phyloP scores from a whole-genome alignment of 1,284 basidiomycete genomes.

The Ganoderma lingzhi region DNA sequence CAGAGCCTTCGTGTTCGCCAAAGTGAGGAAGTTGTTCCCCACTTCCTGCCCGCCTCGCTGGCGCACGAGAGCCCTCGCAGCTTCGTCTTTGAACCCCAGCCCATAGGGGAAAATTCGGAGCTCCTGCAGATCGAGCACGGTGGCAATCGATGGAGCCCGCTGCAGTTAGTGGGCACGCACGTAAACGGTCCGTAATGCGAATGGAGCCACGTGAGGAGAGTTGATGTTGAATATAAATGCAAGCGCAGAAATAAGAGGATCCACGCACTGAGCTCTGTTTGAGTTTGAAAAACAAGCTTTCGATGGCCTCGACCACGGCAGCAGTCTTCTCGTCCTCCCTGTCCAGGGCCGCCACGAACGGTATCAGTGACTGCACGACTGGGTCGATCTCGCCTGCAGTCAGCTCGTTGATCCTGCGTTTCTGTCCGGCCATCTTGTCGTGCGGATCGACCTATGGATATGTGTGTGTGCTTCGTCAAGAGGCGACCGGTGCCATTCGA shows the following conservation, averaged over 20 bases:
- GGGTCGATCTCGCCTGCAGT: constrained; percentile 19
- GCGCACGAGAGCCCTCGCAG: constrained; percentile 8
- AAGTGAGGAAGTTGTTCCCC: constrained; percentile 19
- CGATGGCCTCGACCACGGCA: constrained; percentile 19
- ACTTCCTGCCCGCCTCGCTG: constrained; percentile 18
- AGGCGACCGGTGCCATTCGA: too few relatives aligned
- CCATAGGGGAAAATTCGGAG: constrained; percentile 23
- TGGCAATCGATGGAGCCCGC: constrained; percentile 21
- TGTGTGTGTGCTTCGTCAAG: neutral
- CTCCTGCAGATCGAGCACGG: constrained; percentile 20
- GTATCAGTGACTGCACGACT: constrained; percentile 16
- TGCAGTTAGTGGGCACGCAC: neutral
- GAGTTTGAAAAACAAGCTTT: constrained; percentile 17
- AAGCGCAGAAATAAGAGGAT: neutral
- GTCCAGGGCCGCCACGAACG: constrained; percentile 19
- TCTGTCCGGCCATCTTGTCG: constrained; percentile 2
- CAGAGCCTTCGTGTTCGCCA: constrained; percentile 22
- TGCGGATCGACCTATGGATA: neutral
- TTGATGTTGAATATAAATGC: neutral
- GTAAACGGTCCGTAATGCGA: constrained; percentile 1
- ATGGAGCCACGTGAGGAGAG: neutral
- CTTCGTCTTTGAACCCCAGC: constrained; percentile 22
- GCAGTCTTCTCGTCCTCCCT: constrained; percentile 21
- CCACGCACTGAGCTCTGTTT: constrained; percentile 19
- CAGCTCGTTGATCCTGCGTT: constrained; percentile 18